phyloP scores from a whole-genome alignment of 768 basidiomycete species.

The Calvatia gigantea region DNA sequence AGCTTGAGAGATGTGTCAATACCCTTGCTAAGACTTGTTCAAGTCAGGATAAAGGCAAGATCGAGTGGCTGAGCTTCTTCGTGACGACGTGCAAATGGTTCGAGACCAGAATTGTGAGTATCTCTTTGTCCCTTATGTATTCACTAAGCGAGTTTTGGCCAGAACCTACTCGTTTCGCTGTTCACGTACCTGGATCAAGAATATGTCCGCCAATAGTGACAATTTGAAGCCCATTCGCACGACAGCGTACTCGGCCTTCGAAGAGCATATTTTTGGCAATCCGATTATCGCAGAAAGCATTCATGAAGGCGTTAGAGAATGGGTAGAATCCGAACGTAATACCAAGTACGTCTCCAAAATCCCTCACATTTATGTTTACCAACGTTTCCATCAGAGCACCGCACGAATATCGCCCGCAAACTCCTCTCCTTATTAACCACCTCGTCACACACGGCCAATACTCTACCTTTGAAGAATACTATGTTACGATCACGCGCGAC shows the following conservation, averaged over 20 bases:
- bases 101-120: slow-evolving; percentile 57
- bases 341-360: slow-evolving; percentile 25
- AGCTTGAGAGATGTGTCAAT: slow-evolving; percentile 54
- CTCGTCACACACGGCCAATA: slow-evolving; percentile 59
- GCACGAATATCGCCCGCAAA: slow-evolving; percentile 35
- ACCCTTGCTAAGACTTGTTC: slow-evolving; percentile 39
- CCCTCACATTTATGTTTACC: neutral
- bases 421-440: slow-evolving; percentile 52
- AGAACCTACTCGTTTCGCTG: slow-evolving; percentile 60
- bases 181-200: slow-evolving; percentile 71
- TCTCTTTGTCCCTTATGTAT: neutral
- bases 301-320: slow-evolving; percentile 40
- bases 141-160: neutral
- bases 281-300: slow-evolving; percentile 39
- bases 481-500: slow-evolving; percentile 43
- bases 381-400: slow-evolving; percentile 24
- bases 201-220: slow-evolving; percentile 45
- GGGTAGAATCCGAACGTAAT: slow-evolving; percentile 55
- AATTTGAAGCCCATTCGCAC: slow-evolving; percentile 39
- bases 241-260: slow-evolving; percentile 54
- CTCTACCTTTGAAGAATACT: slow-evolving; percentile 52
- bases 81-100: slow-evolving; percentile 60
- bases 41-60: slow-evolving; percentile 25
- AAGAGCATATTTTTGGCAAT: slow-evolving; percentile 47
- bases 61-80: slow-evolving; percentile 58